phyloP scores from a whole-genome alignment of 495 filamentous ascomycete genomes.

The Aspergillus incahuasiensis region DNA sequence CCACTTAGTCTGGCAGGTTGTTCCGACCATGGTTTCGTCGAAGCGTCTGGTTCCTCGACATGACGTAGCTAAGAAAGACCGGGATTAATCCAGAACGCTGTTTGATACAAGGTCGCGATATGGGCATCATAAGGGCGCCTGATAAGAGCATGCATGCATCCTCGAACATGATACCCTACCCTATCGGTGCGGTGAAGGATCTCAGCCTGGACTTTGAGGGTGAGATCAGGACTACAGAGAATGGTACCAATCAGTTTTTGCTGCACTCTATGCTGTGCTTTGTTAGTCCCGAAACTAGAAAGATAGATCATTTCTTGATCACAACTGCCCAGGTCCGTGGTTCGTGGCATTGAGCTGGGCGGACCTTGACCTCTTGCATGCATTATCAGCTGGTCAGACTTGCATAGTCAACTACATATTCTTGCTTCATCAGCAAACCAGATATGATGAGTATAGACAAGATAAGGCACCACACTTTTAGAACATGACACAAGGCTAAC shows the following conservation, averaged over 20 bases:
- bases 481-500: background rate
- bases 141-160: background rate
- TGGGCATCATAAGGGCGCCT: background rate
- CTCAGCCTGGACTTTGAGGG: background rate
- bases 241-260: background rate
- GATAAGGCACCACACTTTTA: background rate
- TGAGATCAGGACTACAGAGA: background rate
- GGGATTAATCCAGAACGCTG: background rate
- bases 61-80: background rate
- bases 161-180: background rate
- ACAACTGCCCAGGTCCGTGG: background rate
- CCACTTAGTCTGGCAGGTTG: constrained; percentile 4
- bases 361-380: background rate
- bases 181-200: background rate
- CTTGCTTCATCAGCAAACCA: background rate
- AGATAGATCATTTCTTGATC: background rate
- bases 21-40: background rate
- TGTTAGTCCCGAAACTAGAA: background rate
- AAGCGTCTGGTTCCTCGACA: background rate
- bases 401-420: background rate
- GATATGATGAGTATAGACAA: background rate
- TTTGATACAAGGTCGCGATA: background rate
- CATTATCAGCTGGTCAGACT: constrained; percentile 3
- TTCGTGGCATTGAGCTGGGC: background rate
- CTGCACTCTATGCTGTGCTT: background rate